These are phyloP conservation scores for Rhizopus stolonifer DNA, from an alignment of 371 early-diverging fungal genomes.

Conservation along the genomic window DNA sequence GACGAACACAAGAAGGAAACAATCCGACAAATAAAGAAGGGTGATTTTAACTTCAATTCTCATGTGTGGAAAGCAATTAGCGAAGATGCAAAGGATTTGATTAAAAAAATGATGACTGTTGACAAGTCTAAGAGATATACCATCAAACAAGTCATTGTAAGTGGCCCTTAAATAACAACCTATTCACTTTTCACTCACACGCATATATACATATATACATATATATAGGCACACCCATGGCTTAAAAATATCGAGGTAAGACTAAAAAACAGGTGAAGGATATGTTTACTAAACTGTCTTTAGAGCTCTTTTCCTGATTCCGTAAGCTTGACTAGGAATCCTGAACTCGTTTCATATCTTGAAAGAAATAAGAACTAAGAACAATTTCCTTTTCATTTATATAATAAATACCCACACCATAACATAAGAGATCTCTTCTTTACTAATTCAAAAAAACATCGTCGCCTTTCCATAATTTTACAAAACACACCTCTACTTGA, in stretches of 20 bases:
- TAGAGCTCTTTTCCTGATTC: not conserved
- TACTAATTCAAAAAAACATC: slow-evolving; percentile 29
- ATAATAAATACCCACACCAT: not conserved
- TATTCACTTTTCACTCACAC: too few species aligned
- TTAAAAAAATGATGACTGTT: slow-evolving; percentile 10
- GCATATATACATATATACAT: too few species aligned
- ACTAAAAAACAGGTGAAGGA: too few species aligned
- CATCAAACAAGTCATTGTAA: slow-evolving; percentile 18
- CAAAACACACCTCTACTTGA: slow-evolving; percentile 67
- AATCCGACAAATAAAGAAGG: slow-evolving; percentile 2
- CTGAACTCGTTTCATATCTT: slow-evolving; percentile 4
- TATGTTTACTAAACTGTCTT: not conserved
- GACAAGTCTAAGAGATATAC: slow-evolving; percentile 7
- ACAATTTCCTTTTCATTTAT: too few species aligned
- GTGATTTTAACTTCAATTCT: slow-evolving; percentile 2
- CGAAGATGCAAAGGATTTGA: slow-evolving; percentile 14
- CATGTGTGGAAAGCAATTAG: slow-evolving; percentile 12
- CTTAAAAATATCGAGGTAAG: slow-evolving; percentile 21
- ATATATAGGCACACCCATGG: slow-evolving; percentile 25
- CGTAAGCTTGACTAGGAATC: not conserved
- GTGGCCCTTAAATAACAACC: not conserved
- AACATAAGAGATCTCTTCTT: not conserved
- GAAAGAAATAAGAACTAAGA: not conserved
- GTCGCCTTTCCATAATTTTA: slow-evolving; percentile 54
- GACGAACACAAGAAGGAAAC: slow-evolving; percentile 3